Conservation (phyloP, 2,329 filamentous ascomycete genomes). For the Lithohypha guttulata region DNA sequence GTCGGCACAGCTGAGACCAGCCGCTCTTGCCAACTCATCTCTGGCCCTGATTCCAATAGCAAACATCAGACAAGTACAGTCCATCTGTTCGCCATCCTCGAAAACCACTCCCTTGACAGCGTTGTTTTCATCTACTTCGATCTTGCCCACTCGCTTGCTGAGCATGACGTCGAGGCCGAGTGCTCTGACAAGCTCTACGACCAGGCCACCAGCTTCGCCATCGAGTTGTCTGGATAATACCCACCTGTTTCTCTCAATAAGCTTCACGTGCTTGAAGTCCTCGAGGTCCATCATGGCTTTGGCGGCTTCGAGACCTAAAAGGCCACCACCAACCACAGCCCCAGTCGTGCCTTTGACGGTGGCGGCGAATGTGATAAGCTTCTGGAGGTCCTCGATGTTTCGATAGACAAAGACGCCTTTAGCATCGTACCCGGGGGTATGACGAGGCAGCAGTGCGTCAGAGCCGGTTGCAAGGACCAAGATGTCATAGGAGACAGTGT, state of each 20-base stretch:
- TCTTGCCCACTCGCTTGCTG: constrained; percentile 61
- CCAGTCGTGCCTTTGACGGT: constrained; percentile 57
- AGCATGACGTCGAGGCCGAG: constrained; percentile 72
- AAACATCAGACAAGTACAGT: constrained; percentile 76
- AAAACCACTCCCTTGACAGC: constrained; percentile 64
- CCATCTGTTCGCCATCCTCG: constrained; percentile 66
- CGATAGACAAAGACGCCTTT: constrained; percentile 82
- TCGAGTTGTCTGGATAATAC: constrained; percentile 75
- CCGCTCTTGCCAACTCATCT: constrained; percentile 61
- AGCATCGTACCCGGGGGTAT: constrained; percentile 68
- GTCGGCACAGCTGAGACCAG: constrained; percentile 62
- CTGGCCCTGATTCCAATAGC: constrained; percentile 75
- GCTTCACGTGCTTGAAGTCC: constrained; percentile 59
- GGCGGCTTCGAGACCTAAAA: constrained; percentile 78
- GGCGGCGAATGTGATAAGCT: constrained; percentile 62
- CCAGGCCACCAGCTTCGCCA: constrained; percentile 66
- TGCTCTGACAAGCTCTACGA: constrained; percentile 68
- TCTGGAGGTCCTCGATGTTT: constrained; percentile 70
- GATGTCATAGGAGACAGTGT: constrained; percentile 62
- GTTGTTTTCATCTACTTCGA: constrained; percentile 57
- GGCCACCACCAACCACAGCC: constrained; percentile 70
- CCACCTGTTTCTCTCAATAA: constrained; percentile 76
- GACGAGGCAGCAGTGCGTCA: constrained; percentile 61
- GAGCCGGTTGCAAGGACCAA: constrained; percentile 80
- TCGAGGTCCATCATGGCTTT: constrained; percentile 85